phyloP scores from a whole-genome alignment of 83 land plant species.

The Diphasiastrum complanatum region DNA sequence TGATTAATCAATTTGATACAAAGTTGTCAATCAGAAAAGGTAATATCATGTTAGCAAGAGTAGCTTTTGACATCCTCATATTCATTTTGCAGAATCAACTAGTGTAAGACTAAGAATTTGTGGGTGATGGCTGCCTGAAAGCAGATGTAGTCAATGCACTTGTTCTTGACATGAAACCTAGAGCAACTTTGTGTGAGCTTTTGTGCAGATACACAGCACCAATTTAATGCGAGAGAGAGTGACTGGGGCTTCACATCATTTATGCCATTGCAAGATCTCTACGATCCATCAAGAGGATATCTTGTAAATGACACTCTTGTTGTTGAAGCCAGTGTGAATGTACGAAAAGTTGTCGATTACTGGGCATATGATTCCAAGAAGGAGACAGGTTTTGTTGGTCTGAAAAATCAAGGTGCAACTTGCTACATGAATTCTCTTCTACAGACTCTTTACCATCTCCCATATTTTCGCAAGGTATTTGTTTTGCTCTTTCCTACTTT shows the following conservation, averaged over 20 bases:
- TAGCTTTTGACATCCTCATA: not conserved
- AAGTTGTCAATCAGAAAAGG: conserved; percentile 77
- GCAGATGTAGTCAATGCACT: not conserved
- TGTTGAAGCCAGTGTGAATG: conserved; percentile 86
- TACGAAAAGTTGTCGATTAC: conserved; percentile 63
- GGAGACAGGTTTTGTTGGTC: conserved; percentile 98
- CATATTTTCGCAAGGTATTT: conserved; percentile 86
- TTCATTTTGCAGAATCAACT: not conserved
- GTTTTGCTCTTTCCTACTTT: not conserved
- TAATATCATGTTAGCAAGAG: conserved; percentile 15
- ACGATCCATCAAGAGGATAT: conserved; percentile 76
- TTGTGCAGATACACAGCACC: conserved; percentile 87
- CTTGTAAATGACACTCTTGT: conserved; percentile 73
- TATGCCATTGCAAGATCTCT: conserved; percentile 84
- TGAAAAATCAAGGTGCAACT: conserved; percentile 98
- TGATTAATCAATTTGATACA: conserved; percentile 66
- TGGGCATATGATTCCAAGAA: conserved; percentile 95
- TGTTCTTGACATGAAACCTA: not conserved
- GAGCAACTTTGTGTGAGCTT: not conserved
- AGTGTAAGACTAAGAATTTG: not conserved
- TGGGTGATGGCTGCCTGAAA: not conserved
- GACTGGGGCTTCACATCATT: conserved; percentile 99
- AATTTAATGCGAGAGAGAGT: conserved; percentile 85
- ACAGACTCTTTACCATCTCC: conserved; percentile 87
- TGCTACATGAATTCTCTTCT: conserved; percentile 98